Evolutionary conservation across 768 basidiomycete genomes (phyloP).

Genomic region (Clavulina sp.): DNA sequence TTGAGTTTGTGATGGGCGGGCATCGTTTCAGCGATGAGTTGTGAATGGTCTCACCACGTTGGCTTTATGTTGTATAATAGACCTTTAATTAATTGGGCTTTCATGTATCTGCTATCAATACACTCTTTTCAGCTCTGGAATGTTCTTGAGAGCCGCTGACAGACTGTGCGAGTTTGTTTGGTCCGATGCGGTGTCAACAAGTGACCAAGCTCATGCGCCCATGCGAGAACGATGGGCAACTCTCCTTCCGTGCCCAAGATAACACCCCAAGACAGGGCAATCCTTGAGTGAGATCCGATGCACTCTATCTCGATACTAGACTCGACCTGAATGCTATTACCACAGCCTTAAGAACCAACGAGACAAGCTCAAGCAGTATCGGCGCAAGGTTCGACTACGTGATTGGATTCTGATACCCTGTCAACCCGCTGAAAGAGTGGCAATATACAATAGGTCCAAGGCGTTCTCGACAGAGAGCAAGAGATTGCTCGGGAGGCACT

Average conservation of each 20-base stretch:
- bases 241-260: slow-evolving; percentile 47
- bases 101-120: too few species aligned
- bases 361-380: slow-evolving; percentile 90
- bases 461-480: slow-evolving; percentile 69
- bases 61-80: too few species aligned
- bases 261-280: slow-evolving; percentile 83
- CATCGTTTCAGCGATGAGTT: too few species aligned
- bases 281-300: slow-evolving; percentile 66
- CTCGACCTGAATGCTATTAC: slow-evolving; percentile 8
- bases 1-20: too few species aligned
- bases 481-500: slow-evolving; percentile 77
- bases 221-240: slow-evolving; percentile 6
- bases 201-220: too few species aligned
- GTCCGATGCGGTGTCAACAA: too few species aligned
- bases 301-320: neutral
- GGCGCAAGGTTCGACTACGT: slow-evolving; percentile 52
- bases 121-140: too few species aligned
- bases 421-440: neutral
- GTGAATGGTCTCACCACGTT: too few species aligned
- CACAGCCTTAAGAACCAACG: slow-evolving; percentile 84
- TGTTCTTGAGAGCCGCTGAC: too few species aligned
- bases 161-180: too few species aligned
- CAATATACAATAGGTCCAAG: slow-evolving; percentile 47
- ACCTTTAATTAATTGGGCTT: too few species aligned
- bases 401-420: too few species aligned